These are phyloP conservation scores for Chlorella sp. DNA, from an alignment of 139 green algal species.

Conservation along the genomic window DNA sequence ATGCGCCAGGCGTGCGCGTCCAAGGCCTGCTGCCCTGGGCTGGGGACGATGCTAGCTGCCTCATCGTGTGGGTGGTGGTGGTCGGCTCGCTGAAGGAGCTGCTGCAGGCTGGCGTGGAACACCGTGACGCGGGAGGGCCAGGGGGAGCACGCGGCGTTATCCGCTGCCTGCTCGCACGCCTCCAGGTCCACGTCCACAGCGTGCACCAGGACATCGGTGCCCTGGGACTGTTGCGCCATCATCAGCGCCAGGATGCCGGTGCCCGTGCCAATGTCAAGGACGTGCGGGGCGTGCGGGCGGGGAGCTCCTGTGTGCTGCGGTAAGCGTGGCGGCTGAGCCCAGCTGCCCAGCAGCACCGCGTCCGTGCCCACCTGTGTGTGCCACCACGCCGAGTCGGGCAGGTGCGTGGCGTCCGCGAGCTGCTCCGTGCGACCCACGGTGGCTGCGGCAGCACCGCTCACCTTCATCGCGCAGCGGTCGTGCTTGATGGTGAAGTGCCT, in stretches of 20 bases:
- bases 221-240: conserved; percentile 21
- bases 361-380: conserved; percentile 40
- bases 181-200: conserved; percentile 31
- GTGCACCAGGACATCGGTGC: not conserved
- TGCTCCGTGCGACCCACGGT: no score
- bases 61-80: no score
- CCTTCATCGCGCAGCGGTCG: not conserved
- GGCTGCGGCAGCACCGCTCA: no score
- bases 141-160: conserved; percentile 21
- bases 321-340: conserved; percentile 19
- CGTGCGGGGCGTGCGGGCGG: not conserved
- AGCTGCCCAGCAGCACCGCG: conserved; percentile 33
- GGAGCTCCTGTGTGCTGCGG: no score
- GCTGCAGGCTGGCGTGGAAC: conserved; percentile 24
- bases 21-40: no score
- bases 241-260: conserved; percentile 35
- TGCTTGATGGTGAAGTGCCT: not conserved
- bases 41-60: no score
- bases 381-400: no score
- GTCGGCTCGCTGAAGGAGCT: conserved; percentile 18
- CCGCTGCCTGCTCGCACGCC: conserved; percentile 19
- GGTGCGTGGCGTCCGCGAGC: no score
- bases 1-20: no score
- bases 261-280: conserved; percentile 36
- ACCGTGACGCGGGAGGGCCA: conserved; percentile 20